phyloP scores from a whole-genome alignment of 225 moss, liverwort and hornwort genomes.

The Physcomitrium patens region DNA sequence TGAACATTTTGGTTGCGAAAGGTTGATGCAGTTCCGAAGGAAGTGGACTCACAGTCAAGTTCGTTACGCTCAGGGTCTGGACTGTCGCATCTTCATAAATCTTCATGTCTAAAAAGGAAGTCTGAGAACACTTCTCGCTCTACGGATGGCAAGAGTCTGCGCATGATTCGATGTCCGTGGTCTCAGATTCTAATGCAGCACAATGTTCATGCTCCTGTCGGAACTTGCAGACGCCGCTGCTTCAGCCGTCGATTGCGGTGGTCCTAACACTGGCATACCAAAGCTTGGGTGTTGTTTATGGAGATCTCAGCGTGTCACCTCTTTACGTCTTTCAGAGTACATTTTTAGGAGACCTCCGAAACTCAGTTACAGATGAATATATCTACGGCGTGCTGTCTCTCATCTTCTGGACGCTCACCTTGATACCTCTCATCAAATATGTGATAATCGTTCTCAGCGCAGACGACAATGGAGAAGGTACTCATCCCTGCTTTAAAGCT shows the following conservation, averaged over 20 bases:
- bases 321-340: constrained; percentile 65
- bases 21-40: no score
- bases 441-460: constrained; percentile 75
- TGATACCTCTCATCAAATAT: constrained; percentile 80
- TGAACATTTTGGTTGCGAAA: no score
- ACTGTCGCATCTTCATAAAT: no score
- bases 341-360: constrained; percentile 55
- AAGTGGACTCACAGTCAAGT: no score
- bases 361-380: constrained; percentile 51
- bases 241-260: constrained; percentile 33
- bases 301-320: constrained; percentile 67
- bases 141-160: no score
- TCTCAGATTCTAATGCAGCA: neutral
- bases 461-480: constrained; percentile 92
- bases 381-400: constrained; percentile 71
- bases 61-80: no score
- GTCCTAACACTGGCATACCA: constrained; percentile 74
- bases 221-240: constrained; percentile 9
- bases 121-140: no score
- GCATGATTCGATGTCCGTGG: neutral
- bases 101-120: no score
- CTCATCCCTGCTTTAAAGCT: neutral
- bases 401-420: constrained; percentile 82
- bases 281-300: constrained; percentile 89
- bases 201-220: neutral